Evolutionary conservation across 108 stramenopile genomes (phyloP).

Genomic region (Nannochloropsis salina): DNA sequence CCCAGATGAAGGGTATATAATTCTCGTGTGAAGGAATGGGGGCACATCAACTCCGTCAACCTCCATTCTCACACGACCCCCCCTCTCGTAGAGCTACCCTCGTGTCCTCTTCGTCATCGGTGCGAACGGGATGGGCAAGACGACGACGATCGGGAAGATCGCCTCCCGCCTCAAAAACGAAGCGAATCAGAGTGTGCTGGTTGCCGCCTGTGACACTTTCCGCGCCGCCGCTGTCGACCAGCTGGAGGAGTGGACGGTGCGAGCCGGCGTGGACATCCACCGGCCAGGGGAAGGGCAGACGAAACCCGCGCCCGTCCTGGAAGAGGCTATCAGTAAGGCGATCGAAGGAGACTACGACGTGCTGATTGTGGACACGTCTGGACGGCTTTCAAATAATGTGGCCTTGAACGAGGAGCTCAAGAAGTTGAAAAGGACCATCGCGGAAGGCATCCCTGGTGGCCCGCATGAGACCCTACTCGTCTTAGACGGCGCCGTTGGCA

Average conservation of each 20-base stretch:
- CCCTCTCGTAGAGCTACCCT: constrained; percentile 20
- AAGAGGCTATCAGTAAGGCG: constrained; percentile 55
- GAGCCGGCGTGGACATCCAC: constrained; percentile 74
- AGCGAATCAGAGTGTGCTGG: constrained; percentile 61
- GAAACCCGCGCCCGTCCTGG: constrained; percentile 34
- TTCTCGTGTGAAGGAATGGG: too few species aligned
- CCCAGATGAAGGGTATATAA: too few species aligned
- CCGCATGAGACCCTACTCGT: constrained; percentile 89
- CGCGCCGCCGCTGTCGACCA: constrained; percentile 91
- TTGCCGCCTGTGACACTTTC: constrained; percentile 91
- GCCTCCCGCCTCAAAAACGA: constrained; percentile 70
- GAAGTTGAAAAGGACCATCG: constrained; percentile 78
- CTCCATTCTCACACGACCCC: background rate
- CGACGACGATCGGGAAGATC: constrained; percentile 88
- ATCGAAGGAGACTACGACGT: constrained; percentile 70
- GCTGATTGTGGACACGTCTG: constrained; percentile 82
- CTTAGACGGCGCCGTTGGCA: constrained; percentile 84
- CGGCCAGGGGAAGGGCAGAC: constrained; percentile 60
- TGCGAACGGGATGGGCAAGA: constrained; percentile 78
- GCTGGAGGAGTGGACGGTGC: constrained; percentile 75
- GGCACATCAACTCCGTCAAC: too few species aligned
- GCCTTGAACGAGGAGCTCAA: constrained; percentile 72
- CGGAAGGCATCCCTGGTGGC: constrained; percentile 61
- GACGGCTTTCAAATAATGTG: constrained; percentile 80
- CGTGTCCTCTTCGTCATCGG: constrained; percentile 51